Evolutionary conservation across 1,284 basidiomycete species (phyloP).

Genomic region (Anthracocystis setariae): DNA sequence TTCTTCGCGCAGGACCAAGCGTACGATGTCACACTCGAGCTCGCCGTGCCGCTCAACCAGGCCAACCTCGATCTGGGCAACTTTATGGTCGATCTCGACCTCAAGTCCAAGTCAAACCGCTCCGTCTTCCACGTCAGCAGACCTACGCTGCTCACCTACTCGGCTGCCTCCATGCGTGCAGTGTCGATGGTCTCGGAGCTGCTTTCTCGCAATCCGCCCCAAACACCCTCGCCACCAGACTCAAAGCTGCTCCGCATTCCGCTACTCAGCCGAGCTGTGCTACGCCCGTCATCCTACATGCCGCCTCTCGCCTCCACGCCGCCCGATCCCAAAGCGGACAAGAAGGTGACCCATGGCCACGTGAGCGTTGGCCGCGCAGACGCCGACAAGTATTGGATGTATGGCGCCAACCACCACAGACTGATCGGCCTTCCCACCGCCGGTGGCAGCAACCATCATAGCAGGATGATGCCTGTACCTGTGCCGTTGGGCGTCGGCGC

Average conservation of each 20-base stretch:
- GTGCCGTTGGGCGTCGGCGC: constrained; percentile 37
- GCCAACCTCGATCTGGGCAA: constrained; percentile 64
- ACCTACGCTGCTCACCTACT: constrained; percentile 43
- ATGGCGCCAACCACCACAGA: constrained; percentile 48
- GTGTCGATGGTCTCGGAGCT: constrained; percentile 34
- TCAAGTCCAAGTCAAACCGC: constrained; percentile 32
- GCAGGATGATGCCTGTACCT: constrained; percentile 12
- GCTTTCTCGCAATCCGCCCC: constrained; percentile 46
- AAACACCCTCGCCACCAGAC: constrained; percentile 17
- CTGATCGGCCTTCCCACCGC: constrained; percentile 27
- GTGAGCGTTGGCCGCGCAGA: constrained; percentile 56
- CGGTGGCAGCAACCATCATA: constrained; percentile 10
- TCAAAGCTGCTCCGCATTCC: constrained; percentile 55
- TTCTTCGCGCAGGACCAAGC: constrained; percentile 61
- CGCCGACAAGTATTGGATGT: constrained; percentile 54
- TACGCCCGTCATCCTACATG: constrained; percentile 38
- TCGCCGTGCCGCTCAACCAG: constrained; percentile 59
- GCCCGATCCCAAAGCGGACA: constrained; percentile 26
- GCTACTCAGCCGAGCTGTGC: constrained; percentile 47
- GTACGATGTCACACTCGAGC: constrained; percentile 65
- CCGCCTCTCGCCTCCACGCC: constrained; percentile 28
- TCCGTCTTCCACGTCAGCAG: constrained; percentile 43
- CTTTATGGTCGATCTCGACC: constrained; percentile 61
- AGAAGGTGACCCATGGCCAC: constrained; percentile 42
- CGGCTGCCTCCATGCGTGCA: constrained; percentile 44